Base-by-base conservation (phyloP, 345 rosid genomes). In the Laguncularia racemosa region DNA sequence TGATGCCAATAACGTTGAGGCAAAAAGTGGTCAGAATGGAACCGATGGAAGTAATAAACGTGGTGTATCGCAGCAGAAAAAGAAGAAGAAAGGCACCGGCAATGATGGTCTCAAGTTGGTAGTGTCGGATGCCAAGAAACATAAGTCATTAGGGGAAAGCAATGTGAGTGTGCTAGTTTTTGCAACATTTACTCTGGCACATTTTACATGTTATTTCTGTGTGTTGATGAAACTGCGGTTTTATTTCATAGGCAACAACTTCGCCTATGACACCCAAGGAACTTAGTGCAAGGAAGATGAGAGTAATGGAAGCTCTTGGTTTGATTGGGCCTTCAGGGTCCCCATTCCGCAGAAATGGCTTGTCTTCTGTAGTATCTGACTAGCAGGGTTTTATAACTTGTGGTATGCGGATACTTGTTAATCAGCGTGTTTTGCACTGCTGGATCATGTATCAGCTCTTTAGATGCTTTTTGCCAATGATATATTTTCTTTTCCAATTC, bases 281-380 rank as follows among this genome's bases (percentile, higher is more conserved):
- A 48, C 71, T 65, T 14, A 76, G 80, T 20, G 69, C 73, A 2
- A 68, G 87, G 49, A 65, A 74, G 66, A 40, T 61, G 38, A 78
- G 81, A 75, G 92, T 85, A 58, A 82, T 82, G 86, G 77, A 74
- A 66, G 72, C 63, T 54, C 86, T 82, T 19, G 88, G 81, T 51
- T 60, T 85, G 68, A 13, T 53, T 59, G 77, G 85, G 9, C 88
- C 92, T 55, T 61, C 73, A 4, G 92, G 88, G 40, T 82, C 88
- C 6, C 92, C 92, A 61, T 85, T 74, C 58, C 19, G 17, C 44
- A 66, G 66, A 56, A 68, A 58, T 54, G 21, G 57, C 53, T 19
- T 56, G 14, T 53, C 16, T 52, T 5, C 10, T 6, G 40, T 33
- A 9, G 40, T 33, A 9, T 33, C 40, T 33, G 40, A 33, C 40